A percentile compares a stretch with the other conserved stretches of the same genome.
These are phyloP conservation scores for Suillus weaverae DNA, from an alignment of 768 basidiomycete species.

Conservation along the genomic window DNA sequence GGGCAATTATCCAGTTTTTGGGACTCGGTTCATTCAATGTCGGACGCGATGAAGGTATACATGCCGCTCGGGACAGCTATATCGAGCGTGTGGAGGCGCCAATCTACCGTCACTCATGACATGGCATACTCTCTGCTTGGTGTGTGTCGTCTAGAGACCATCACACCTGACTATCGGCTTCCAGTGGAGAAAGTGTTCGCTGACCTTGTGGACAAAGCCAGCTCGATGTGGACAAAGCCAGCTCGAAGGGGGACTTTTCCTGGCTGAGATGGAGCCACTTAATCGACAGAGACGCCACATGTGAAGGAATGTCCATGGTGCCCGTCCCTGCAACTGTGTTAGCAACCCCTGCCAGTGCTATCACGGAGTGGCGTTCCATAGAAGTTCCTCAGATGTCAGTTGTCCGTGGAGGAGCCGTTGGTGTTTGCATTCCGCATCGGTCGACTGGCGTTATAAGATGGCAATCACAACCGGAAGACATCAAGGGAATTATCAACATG, in stretches of 20 bases:
- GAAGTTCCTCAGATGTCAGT: neutral
- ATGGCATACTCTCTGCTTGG: constrained; percentile 11
- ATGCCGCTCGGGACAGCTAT: constrained; percentile 10
- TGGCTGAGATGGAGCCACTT: constrained; percentile 9
- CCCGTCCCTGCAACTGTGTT: constrained; percentile 8
- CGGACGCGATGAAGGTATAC: neutral
- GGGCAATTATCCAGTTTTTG: constrained; percentile 7
- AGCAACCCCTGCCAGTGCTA: constrained; percentile 10
- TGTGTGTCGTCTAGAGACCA: constrained; percentile 7
- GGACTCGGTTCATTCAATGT: constrained; percentile 8
- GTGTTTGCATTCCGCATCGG: constrained; percentile 9
- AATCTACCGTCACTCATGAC: constrained; percentile 7
- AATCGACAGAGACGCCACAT: constrained; percentile 2
- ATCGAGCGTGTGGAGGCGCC: constrained; percentile 10
- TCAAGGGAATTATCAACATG: constrained; percentile 3
- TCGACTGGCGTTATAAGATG: constrained; percentile 8
- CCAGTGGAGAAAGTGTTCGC: constrained; percentile 2
- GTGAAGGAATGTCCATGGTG: constrained; percentile 9
- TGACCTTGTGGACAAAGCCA: constrained; percentile 8
- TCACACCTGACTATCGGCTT: constrained; percentile 5
- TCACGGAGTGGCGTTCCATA: constrained; percentile 8
- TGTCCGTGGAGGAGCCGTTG: constrained; percentile 2
- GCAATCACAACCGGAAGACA: constrained; percentile 8
- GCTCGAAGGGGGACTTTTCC: constrained; percentile 7
- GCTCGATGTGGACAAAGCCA: constrained; percentile 8